Conservation (phyloP, 257 asterid species). For the Primulina tabacum region DNA sequence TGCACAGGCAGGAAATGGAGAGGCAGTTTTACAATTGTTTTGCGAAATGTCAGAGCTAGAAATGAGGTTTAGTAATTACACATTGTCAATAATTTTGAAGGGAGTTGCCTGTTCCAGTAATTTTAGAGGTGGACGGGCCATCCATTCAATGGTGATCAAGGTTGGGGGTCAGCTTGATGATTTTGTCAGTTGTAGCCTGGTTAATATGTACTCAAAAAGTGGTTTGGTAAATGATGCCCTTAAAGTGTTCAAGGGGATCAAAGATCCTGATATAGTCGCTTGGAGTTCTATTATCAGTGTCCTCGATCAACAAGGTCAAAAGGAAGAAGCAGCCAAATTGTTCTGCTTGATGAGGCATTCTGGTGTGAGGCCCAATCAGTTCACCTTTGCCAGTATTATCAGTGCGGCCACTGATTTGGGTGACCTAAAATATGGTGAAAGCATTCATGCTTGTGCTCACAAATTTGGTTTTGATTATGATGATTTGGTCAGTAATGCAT, state of each 20-base stretch:
- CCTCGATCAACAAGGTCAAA: conserved; percentile 69
- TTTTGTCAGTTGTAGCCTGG: conserved; percentile 62
- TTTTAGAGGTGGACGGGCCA: conserved; percentile 49
- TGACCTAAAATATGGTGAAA: conserved; percentile 47
- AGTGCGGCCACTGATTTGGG: conserved; percentile 65
- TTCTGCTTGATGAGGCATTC: conserved; percentile 58
- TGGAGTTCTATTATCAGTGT: conserved; percentile 76
- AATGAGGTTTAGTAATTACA: conserved; percentile 52
- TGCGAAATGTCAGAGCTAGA: conserved; percentile 52
- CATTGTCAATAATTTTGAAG: conserved; percentile 69
- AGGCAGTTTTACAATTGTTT: conserved; percentile 55
- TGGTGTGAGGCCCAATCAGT: conserved; percentile 68
- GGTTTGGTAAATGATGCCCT: conserved; percentile 60
- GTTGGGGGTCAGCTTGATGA: conserved; percentile 58
- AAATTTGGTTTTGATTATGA: conserved; percentile 60
- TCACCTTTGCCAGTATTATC: conserved; percentile 60
- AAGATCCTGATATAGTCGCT: conserved; percentile 65
- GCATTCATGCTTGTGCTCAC: conserved; percentile 72
- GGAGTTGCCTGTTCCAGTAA: conserved; percentile 55
- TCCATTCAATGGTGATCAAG: conserved; percentile 69
- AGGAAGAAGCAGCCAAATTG: conserved; percentile 58
- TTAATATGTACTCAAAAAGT: conserved; percentile 79
- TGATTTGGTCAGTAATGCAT: conserved; percentile 59
- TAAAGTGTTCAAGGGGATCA: conserved; percentile 49
- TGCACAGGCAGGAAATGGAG: conserved; percentile 67